Conservation (phyloP, 805 yeast genomes). For the Spathaspora hagerdaliae region DNA sequence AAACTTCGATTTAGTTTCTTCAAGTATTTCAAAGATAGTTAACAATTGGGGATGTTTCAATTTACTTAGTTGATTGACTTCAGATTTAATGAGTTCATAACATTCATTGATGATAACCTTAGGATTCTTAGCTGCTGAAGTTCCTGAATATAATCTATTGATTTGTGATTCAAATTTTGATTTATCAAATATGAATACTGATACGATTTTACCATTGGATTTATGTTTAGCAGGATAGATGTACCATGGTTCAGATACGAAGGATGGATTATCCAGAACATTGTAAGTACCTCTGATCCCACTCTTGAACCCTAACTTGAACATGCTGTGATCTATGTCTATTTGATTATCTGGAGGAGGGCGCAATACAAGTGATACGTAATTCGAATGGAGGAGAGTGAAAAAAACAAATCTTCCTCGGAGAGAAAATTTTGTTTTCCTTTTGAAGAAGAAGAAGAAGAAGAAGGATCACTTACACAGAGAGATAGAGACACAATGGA, state of each 20-base stretch:
- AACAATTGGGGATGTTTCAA: conserved; percentile 87
- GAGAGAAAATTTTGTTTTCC: not conserved
- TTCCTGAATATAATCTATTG: conserved; percentile 26
- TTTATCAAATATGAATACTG: conserved; percentile 86
- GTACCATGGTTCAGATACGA: conserved; percentile 77
- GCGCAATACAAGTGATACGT: not conserved
- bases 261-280: conserved; percentile 66
- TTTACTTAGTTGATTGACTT: conserved; percentile 69
- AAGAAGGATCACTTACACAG: no score
- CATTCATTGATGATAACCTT: conserved; percentile 57
- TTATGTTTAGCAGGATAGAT: conserved; percentile 80
- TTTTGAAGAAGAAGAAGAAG: conserved; percentile 1
- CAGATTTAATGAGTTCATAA: conserved; percentile 60
- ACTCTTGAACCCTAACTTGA: conserved; percentile 47
- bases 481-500: conserved; percentile 26
- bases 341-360: not conserved
- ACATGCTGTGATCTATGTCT: conserved; percentile 36
- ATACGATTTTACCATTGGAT: conserved; percentile 55
- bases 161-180: conserved; percentile 61
- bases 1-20: conserved; percentile 74
- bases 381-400: no score
- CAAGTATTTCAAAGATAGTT: conserved; percentile 82
- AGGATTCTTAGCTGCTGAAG: conserved; percentile 36
- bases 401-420: no score
- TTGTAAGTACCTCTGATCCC: conserved; percentile 68